Base-by-base conservation (phyloP, 1,284 basidiomycete genomes). In the Grifola frondosa region DNA sequence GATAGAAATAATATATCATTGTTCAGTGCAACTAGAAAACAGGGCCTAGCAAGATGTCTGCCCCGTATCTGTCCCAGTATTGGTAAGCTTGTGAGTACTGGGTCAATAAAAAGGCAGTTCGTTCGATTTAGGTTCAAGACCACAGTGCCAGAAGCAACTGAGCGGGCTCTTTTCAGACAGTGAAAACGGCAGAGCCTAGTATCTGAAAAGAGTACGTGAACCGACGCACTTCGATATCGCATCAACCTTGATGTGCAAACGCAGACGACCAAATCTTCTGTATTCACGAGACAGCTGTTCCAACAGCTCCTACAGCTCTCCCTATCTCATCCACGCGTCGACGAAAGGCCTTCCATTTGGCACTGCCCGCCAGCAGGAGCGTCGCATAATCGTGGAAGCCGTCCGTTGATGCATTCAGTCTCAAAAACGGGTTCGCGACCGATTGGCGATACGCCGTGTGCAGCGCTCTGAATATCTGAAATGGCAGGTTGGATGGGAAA, bases 1-100 rank as follows among this genome's bases (percentile, higher is more conserved):
- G n/a, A n/a, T n/a, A n/a, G n/a, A n/a, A n/a, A n/a, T n/a, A n/a
- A n/a, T n/a, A n/a, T n/a, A n/a, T n/a, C n/a, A n/a, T n/a, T n/a
- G n/a, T n/a, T n/a, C n/a, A n/a, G n/a, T n/a, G n/a, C n/a, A n/a
- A n/a, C n/a, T n/a, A n/a, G n/a, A n/a, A n/a, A n/a, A n/a, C n/a
- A n/a, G n/a, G n/a, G n/a, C n/a, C n/a, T n/a, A n/a, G n/a, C n/a
- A n/a, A n/a, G 29, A 69, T 91, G 74, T 91, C 52, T 72, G 81
- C 87, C 86, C 77, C 88, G 88, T 89, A 91, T 91, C 88, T 91
- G 88, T 91, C 88, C 79, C 81, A 84, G 71, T 71, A 68, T 68
- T 69, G 64, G 83, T 69, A 54, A 58, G 65, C 76, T 88, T 59
- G 49, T 65, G 64, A 70, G 68, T 75, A 67, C 77, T 81, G 80